These are phyloP conservation scores for Crithidia sp. DNA, from an alignment of 208 protist species.

Conservation along the genomic window DNA sequence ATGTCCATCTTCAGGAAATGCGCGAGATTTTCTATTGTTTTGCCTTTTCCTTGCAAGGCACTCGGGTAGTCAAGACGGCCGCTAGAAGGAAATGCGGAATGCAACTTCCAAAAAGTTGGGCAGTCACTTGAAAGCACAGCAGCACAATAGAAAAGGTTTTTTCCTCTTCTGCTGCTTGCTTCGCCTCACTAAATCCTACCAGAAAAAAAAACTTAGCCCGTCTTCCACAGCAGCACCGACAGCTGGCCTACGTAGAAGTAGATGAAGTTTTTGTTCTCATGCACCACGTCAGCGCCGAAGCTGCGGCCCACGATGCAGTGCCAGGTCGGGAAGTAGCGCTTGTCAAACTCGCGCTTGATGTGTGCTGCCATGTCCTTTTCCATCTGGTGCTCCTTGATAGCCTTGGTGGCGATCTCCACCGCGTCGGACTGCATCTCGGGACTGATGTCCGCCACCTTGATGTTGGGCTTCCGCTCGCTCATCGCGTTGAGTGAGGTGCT, in stretches of 20 bases:
- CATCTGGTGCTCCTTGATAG: slow-evolving; percentile 99
- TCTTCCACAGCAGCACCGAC: slow-evolving; percentile 98
- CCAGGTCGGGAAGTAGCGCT: slow-evolving; percentile 99
- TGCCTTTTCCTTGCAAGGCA: too few relatives aligned
- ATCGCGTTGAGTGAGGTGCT: slow-evolving; percentile 31
- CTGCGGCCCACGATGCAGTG: slow-evolving; percentile 99
- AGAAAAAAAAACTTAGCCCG: slow-evolving; percentile 30
- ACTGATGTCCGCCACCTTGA: slow-evolving; percentile 95
- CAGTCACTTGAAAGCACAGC: too few relatives aligned
- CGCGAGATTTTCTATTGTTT: too few relatives aligned
- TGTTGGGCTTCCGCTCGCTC: slow-evolving; percentile 85
- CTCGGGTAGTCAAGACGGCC: too few relatives aligned
- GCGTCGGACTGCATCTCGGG: slow-evolving; percentile 98
- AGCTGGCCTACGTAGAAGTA: slow-evolving; percentile 99
- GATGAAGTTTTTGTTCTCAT: slow-evolving; percentile 99
- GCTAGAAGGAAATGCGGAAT: too few relatives aligned
- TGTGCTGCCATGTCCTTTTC: slow-evolving; percentile 99
- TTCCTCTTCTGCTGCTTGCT: background rate
- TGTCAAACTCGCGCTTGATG: slow-evolving; percentile 99
- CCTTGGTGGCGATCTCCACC: slow-evolving; percentile 96
- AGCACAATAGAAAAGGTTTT: background rate
- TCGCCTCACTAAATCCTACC: background rate
- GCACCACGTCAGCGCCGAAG: slow-evolving; percentile 99
- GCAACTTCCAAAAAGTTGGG: too few relatives aligned
- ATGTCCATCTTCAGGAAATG: too few relatives aligned